Evolutionary conservation across 2,329 filamentous ascomycete genomes (phyloP).

Genomic region (Colletotrichum tanaceti): DNA sequence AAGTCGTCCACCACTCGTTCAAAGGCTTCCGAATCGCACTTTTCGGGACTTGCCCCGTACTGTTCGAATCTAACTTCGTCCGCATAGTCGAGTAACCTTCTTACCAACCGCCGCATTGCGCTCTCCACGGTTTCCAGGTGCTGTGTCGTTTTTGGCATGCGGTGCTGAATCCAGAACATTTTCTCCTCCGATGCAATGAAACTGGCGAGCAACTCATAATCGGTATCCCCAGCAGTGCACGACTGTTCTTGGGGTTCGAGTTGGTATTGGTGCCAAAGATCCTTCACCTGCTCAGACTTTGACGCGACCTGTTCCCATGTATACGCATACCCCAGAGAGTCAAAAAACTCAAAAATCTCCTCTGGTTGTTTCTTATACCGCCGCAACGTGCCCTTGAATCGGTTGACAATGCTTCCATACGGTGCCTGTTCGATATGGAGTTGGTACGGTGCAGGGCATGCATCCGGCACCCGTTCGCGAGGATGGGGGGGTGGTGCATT

Average conservation of each 20-base stretch:
- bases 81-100: too few species aligned
- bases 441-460: constrained; percentile 39
- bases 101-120: not conserved
- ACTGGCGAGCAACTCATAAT: constrained; percentile 17
- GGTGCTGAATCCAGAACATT: not conserved
- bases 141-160: not conserved
- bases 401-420: constrained; percentile 43
- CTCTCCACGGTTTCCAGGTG: constrained; percentile 14
- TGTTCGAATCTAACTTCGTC: too few species aligned
- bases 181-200: constrained; percentile 13
- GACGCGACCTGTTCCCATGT: constrained; percentile 2
- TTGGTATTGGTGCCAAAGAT: constrained; percentile 19
- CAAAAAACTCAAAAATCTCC: constrained; percentile 29
- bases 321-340: constrained; percentile 18
- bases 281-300: constrained; percentile 18
- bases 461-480: constrained; percentile 42
- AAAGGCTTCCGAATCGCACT: constrained; percentile 5
- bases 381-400: constrained; percentile 25
- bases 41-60: constrained; percentile 8
- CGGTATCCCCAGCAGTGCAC: not conserved
- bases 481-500: constrained; percentile 43
- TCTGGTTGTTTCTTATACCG: constrained; percentile 11
- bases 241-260: not conserved
- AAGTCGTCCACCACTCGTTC: constrained; percentile 33
- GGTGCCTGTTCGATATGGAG: constrained; percentile 40